Evolutionary conservation across 345 rosid genomes (phyloP).

Genomic region (Euclidium syriacum): DNA sequence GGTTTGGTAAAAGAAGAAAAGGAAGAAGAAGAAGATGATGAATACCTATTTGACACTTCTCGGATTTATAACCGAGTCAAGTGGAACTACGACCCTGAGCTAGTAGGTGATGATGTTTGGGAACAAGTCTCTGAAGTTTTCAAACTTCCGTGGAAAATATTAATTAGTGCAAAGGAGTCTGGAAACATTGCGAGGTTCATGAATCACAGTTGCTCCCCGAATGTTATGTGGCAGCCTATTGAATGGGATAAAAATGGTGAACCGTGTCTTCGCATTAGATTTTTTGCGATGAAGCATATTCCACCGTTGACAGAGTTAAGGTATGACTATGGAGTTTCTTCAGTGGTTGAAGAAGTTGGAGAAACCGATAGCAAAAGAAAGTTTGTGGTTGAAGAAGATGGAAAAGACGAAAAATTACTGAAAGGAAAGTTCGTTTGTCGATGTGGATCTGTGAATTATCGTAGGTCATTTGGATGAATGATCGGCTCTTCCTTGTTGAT

Average conservation of each 20-base stretch:
- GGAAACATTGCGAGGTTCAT: conserved; percentile 83
- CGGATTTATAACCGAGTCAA: conserved; percentile 16
- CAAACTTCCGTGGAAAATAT: conserved; percentile 39
- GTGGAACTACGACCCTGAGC: conserved; percentile 23
- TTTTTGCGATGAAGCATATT: conserved; percentile 39
- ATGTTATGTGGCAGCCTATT: conserved; percentile 73
- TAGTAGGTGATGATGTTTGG: conserved; percentile 7
- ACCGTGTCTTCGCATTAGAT: conserved; percentile 21
- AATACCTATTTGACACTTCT: conserved; percentile 51
- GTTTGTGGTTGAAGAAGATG: no score
- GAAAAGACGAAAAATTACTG: no score
- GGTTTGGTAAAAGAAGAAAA: conserved; percentile 20
- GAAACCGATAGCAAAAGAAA: conserved; percentile 22
- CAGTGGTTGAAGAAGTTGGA: neutral
- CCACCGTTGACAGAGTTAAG: conserved; percentile 50
- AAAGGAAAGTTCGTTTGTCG: no score
- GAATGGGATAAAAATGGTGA: conserved; percentile 12
- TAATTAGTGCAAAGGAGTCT: conserved; percentile 42
- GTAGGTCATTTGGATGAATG: conserved; percentile 36
- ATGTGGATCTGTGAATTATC: conserved; percentile 48
- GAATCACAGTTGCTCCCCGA: conserved; percentile 74
- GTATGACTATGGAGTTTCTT: conserved; percentile 40
- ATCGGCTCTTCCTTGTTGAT: neutral
- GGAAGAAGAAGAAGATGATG: conserved; percentile 15
- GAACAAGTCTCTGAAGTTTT: conserved; percentile 17